Conservation (phyloP, 257 asterid species). For the Catharanthus roseus region DNA sequence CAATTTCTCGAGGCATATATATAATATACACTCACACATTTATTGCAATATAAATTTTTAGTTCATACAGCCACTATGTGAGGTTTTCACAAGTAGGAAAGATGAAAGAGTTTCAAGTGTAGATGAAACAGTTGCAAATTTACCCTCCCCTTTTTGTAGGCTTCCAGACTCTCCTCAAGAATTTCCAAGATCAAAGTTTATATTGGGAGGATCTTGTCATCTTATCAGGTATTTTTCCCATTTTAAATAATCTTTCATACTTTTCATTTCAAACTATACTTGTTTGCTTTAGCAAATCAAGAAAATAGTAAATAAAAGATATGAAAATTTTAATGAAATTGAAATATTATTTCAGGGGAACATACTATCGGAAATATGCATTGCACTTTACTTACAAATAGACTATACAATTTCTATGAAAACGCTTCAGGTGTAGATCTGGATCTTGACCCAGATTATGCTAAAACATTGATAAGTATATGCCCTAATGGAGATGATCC, state of each 20-base stretch:
- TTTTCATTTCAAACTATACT: conserved; percentile 25
- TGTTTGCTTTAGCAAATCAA: too few relatives aligned
- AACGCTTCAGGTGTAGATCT: conserved; percentile 44
- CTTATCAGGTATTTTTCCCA: conserved; percentile 22
- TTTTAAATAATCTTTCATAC: too few relatives aligned
- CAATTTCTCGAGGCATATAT: too few relatives aligned
- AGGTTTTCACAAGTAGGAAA: conserved; percentile 22
- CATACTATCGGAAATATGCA: conserved; percentile 45
- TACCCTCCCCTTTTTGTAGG: conserved; percentile 19
- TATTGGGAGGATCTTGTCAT: conserved; percentile 24
- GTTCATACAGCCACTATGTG: too few relatives aligned
- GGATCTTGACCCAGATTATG: conserved; percentile 30
- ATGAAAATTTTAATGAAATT: too few relatives aligned
- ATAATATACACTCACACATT: too few relatives aligned
- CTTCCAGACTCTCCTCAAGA: conserved; percentile 16
- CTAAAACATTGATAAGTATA: conserved; percentile 25
- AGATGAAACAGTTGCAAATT: conserved; percentile 11
- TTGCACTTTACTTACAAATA: conserved; percentile 32
- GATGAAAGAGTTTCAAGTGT: conserved; percentile 25
- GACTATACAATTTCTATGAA: conserved; percentile 49
- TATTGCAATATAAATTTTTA: too few relatives aligned
- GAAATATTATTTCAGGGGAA: conserved; percentile 23
- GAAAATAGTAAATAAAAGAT: too few relatives aligned
- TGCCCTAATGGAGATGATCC: conserved; percentile 40
- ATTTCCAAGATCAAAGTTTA: conserved; percentile 12